phyloP scores from a whole-genome alignment of 2,329 filamentous ascomycete genomes.

The Elsinoe ampelina region DNA sequence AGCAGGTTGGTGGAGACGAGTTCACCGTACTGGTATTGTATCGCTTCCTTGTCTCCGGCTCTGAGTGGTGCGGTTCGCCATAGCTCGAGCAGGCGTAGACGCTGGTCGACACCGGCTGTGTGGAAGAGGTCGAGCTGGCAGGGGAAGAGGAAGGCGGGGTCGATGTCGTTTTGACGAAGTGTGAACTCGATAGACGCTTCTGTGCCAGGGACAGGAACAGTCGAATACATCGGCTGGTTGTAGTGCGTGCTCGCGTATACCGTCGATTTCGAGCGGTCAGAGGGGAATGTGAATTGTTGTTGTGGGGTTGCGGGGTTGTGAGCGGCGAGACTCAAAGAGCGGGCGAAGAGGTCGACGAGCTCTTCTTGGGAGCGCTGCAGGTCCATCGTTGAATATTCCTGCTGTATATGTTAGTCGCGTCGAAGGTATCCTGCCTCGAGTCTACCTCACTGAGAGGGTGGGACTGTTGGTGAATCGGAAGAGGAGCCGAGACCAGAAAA shows the following conservation, averaged over 20 bases:
- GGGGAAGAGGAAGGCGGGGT: constrained; percentile 58
- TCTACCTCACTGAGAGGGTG: constrained; percentile 33
- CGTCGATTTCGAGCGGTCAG: constrained; percentile 42
- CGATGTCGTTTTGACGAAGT: constrained; percentile 57
- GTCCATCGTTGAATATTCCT: constrained; percentile 32
- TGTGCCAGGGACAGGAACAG: constrained; percentile 34
- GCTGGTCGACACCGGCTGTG: constrained; percentile 62
- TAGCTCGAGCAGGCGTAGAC: constrained; percentile 66
- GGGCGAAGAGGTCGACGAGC: constrained; percentile 68
- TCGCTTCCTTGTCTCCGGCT: constrained; percentile 33
- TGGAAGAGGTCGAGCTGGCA: constrained; percentile 73
- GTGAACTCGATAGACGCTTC: constrained; percentile 41
- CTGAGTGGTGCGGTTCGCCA: constrained; percentile 74
- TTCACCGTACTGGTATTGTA: constrained; percentile 39
- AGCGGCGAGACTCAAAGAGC: constrained; percentile 56
- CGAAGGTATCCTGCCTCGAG: constrained; percentile 19
- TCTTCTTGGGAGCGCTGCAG: constrained; percentile 61
- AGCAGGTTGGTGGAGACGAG: constrained; percentile 49
- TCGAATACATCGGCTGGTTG: constrained; percentile 62
- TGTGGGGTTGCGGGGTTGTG: constrained; percentile 23
- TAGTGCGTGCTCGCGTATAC: constrained; percentile 61
- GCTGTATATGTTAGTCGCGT: constrained; percentile 34
- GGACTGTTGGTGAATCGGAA: constrained; percentile 16
- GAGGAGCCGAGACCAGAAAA: constrained; percentile 34
- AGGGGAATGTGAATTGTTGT: constrained; percentile 25